Base-by-base conservation (phyloP, 208 protist genomes). In the Leishmania martiniquensis region DNA sequence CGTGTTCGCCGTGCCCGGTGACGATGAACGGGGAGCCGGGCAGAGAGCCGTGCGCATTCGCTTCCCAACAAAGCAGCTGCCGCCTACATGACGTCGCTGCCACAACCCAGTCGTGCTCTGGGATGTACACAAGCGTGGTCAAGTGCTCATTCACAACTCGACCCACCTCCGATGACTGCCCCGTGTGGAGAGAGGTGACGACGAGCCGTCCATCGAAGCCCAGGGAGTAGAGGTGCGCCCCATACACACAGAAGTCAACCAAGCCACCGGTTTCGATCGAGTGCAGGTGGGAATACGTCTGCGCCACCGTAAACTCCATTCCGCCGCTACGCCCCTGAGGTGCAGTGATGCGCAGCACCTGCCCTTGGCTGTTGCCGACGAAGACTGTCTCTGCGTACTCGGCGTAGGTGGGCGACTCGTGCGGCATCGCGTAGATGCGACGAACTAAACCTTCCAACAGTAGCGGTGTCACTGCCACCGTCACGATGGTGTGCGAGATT, bases 151-250 rank as follows among this genome's bases (percentile, higher is more conserved):
- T 77, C 1, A 10, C 60, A 0, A 80, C 52, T 13, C 20, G 47
- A 37, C 80, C 80, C 10, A 84, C 32, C 42, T 80, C 75, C 13
- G 44, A 76, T 42, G 70, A 71, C 70, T 80, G 59, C 1, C 88
- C 88, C 3, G 85, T 90, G 51, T 72, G 65, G 17, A 96, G 47
- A 51, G 87, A 85, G 4, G 85, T 89, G 9, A 73, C 76, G 12
- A 92, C 51, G 15, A 96, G 42, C 4, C 85, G 85, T 22, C 80
- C 85, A 70, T 96, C 92, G 80, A 91, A 92, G 34, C 90, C 90
- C 37, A 79, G 85, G 57, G 90, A 90, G 77, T 91, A 90, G 17
- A 95, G 42, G 44, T 80, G 76, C 29, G 60, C 66, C 55, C 85
- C 85, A 57, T 69, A 87, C 1, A 95, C 32, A 54, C 85, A 85